phyloP scores from a whole-genome alignment of 2,329 filamentous ascomycete genomes.

The Fusarium sp. region DNA sequence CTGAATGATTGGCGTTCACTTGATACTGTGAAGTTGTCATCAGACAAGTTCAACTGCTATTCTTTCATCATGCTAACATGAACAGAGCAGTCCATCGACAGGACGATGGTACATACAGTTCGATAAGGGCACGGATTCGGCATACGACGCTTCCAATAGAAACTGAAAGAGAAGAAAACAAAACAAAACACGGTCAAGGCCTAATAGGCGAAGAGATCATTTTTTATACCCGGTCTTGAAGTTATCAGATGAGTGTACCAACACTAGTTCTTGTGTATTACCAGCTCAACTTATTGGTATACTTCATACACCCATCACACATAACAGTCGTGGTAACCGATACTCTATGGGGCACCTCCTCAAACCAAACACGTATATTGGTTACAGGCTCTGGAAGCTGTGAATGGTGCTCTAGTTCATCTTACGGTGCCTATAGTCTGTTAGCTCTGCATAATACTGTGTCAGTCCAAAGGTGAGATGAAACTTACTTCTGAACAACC shows the following conservation, averaged over 20 bases:
- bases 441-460: conserved; percentile 15
- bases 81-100: conserved; percentile 3
- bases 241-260: background rate
- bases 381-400: background rate
- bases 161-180: background rate
- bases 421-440: conserved; percentile 42
- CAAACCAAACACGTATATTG: background rate
- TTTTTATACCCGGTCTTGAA: background rate
- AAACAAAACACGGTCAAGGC: background rate
- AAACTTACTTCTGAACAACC: conserved; percentile 76
- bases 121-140: background rate
- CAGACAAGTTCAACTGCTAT: background rate
- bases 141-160: background rate
- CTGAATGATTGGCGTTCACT: background rate
- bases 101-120: background rate
- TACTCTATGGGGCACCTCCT: background rate
- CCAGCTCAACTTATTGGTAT: background rate
- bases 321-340: background rate
- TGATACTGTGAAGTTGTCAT: background rate
- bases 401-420: conserved; percentile 7
- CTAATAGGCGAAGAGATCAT: background rate
- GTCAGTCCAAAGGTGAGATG: too few species aligned
- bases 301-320: background rate
- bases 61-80: background rate
- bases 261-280: background rate